Base-by-base conservation (phyloP, 2,329 filamentous ascomycete genomes). In the Claviceps africana region DNA sequence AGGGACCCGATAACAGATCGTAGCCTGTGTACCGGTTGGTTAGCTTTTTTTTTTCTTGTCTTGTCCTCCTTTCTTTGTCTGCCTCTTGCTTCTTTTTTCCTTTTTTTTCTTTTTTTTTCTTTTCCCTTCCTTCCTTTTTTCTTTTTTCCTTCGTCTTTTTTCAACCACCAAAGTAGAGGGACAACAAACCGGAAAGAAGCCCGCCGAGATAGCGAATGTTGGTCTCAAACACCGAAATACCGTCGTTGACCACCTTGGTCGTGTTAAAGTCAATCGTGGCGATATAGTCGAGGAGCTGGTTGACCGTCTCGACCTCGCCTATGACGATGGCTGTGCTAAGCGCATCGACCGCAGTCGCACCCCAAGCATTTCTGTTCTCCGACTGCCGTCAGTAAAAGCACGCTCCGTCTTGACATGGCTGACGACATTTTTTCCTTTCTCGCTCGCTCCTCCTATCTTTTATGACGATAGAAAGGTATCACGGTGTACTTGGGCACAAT, bases 151-250 rank as follows among this genome's bases (percentile, higher is more conserved):
- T n/a, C 25, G 25, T 25, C 5, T 25, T 25, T n/a, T n/a, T n/a
- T n/a, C n/a, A n/a, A 25, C 3, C 25, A 5, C 25, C 25, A 25
- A 25, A 25, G 25, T 5, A 25, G 25, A 25, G 25, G 25, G 25
- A 40, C 37, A 43, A 43, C 58, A 8, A 58, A 77, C 83, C 86
- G 2, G 88, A 85, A 7, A 95, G 62, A 59, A 95, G 73, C 19
- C 88, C 89, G 9, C 81, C 89, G 1, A 95, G 70, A 61, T 95
- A 95, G 28, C 89, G 82, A 62, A 95, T 95, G 0, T 88, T 95
- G 0, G 88, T 94, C 67, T 95, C 89, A 61, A 95, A 95, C 9
- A 95, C 67, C 33, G 85, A 90, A 49, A 95, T 80, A 9, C 72
- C 66, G 1, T 72, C 66, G 1, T 72, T 61, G 2, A 39, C 53